Base-by-base conservation (phyloP, 345 rosid species). In the Citrus reticulata region DNA sequence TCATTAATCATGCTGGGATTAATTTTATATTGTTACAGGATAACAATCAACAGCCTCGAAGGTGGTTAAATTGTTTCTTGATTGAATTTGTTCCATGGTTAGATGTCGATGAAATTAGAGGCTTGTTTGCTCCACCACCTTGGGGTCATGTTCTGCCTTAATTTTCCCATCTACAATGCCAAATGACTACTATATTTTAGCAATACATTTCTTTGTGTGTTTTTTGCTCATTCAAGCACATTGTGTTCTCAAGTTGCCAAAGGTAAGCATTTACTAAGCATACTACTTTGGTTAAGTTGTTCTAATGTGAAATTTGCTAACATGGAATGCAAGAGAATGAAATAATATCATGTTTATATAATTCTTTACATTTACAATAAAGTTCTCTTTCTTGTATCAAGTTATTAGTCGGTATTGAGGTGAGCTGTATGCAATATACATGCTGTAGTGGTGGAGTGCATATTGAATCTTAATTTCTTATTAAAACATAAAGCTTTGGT, bases 11-110 rank as follows among this genome's bases (percentile, higher is more conserved):
- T 17, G 68, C 2, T 65, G 13, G 60, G 61, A 17, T 34, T 17
- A 8, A 39, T 29, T 51, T 49, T 51, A 16, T 29, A 9, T 17
- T 60, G 51, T 25, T 80, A 75, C 82, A 93, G 97, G 98, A 92
- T 72, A 93, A 95, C 81, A 95, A 91, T 81, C 71, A 97, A 55
- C 83, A 96, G 63, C 88, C 98, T 59, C 84, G 98, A 54, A 91
- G 97, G 81, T 90, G 91, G 96, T 55, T 95, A 76, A 95, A 92
- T 84, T 97, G 92, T 84, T 84, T 95, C 76, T 84, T 95, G 61
- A 92, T 93, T 95, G 99, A 95, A 79, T 97, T 95, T 83, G 97
- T 95, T 80, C 99, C 98, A 70, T 91, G 92, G 75, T 85, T 93
- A 74, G 88, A 93, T 86, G 97, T 90, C 0, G 88, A 91, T 34